Conservation (phyloP, 345 rosid species). For the Excoecaria cochinchinensis region DNA sequence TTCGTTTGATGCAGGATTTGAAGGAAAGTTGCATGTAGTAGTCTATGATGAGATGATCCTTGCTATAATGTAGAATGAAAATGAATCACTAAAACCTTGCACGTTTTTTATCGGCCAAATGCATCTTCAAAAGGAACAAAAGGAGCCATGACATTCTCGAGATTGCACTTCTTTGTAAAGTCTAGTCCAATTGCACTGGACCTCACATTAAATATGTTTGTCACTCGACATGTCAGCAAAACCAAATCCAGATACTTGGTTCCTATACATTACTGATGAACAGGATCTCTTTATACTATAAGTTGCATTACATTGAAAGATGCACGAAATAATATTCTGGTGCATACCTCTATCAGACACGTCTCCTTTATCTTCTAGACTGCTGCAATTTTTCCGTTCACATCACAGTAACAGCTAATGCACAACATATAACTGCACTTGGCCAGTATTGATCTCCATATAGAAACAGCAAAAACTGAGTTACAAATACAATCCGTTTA, state of each 20-base stretch:
- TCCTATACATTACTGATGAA: not conserved
- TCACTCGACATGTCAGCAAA: not conserved
- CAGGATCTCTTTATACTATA: not conserved
- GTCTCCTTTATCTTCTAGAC: not conserved
- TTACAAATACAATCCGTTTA: not conserved
- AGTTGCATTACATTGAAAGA: not conserved
- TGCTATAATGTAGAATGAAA: too few species aligned
- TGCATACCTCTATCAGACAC: constrained; percentile 3
- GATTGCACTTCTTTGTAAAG: not conserved
- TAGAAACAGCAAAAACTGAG: constrained; percentile 4
- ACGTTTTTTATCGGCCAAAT: not conserved
- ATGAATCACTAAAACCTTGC: too few species aligned
- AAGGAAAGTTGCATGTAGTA: not conserved
- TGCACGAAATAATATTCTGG: constrained; percentile 1
- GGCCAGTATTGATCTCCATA: not conserved
- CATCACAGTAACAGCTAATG: constrained; percentile 2
- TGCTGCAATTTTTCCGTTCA: not conserved
- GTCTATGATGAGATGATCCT: too few species aligned
- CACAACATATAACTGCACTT: not conserved
- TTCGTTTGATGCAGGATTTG: not conserved
- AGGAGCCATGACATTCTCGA: not conserved
- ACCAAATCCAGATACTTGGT: not conserved
- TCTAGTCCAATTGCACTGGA: not conserved
- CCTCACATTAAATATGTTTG: not conserved
- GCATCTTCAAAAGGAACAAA: not conserved